These are phyloP conservation scores for Tolypocladium pustulatum DNA, from an alignment of 2,329 filamentous ascomycete genomes.

Conservation along the genomic window DNA sequence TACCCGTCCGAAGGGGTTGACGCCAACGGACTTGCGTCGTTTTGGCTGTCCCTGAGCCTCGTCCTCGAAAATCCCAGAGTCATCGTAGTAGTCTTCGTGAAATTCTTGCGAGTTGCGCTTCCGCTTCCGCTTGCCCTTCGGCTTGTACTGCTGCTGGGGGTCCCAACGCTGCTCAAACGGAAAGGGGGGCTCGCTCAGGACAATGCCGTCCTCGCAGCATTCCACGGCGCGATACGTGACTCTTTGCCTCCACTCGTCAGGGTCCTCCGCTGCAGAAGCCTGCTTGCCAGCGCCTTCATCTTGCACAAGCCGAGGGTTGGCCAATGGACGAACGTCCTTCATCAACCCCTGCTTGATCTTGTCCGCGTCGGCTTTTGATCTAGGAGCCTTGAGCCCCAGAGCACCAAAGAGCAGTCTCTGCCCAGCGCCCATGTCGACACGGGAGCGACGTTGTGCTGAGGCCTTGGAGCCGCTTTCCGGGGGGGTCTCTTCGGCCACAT, in stretches of 20 bases:
- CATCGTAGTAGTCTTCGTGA: slow-evolving; percentile 19
- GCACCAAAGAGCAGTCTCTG: slow-evolving; percentile 62
- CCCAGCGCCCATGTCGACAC: slow-evolving; percentile 44
- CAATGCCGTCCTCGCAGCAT: slow-evolving; percentile 60
- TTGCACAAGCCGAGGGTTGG: slow-evolving; percentile 22
- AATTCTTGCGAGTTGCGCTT: slow-evolving; percentile 34
- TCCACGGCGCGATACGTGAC: slow-evolving; percentile 73
- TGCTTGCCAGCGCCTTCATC: slow-evolving; percentile 6
- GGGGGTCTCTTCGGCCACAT: slow-evolving; percentile 3
- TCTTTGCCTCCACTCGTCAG: slow-evolving; percentile 61
- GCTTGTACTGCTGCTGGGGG: slow-evolving; percentile 47
- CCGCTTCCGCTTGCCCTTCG: slow-evolving; percentile 36
- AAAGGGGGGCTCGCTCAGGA: slow-evolving; percentile 70
- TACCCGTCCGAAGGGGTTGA: not conserved
- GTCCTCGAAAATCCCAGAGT: slow-evolving; percentile 18
- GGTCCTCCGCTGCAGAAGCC: slow-evolving; percentile 22
- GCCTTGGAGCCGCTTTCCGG: not conserved
- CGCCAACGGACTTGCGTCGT: not conserved
- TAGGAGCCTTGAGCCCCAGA: slow-evolving; percentile 58
- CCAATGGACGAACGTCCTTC: slow-evolving; percentile 35
- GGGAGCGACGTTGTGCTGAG: slow-evolving; percentile 1
- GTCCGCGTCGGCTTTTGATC: slow-evolving; percentile 57
- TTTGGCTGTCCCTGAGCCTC: slow-evolving; percentile 10
- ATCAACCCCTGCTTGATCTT: slow-evolving; percentile 49
- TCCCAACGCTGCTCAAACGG: slow-evolving; percentile 90